Conservation (phyloP, 257 asterid species). For the Rehmannia glutinosa region DNA sequence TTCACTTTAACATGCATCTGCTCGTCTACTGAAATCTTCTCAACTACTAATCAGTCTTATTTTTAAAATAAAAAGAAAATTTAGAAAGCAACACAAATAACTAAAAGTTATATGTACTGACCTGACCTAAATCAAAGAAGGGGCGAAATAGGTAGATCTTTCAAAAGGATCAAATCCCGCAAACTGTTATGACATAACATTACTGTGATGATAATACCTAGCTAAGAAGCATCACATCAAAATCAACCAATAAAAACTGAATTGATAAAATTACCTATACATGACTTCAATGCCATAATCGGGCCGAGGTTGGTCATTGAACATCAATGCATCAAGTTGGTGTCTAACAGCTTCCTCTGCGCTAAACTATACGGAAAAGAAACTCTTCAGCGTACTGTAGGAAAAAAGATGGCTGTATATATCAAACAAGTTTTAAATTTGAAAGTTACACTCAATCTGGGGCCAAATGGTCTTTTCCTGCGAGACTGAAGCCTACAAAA, state of each 20-base stretch:
- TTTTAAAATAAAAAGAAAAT: neutral
- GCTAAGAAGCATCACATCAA: conserved; percentile 2
- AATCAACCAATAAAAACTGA: conserved; percentile 3
- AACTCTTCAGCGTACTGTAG: conserved; percentile 13
- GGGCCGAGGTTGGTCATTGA: conserved; percentile 82
- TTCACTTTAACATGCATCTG: neutral
- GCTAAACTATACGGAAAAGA: conserved; percentile 48
- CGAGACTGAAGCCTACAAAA: conserved; percentile 80
- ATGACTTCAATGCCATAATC: conserved; percentile 97
- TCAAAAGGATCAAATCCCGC: conserved; percentile 97
- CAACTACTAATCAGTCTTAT: neutral
- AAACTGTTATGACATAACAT: conserved; percentile 45
- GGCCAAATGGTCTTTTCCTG: conserved; percentile 76
- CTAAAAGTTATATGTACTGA: conserved; percentile 23
- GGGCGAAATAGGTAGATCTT: conserved; percentile 96
- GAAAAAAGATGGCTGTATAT: neutral
- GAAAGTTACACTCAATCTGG: conserved; percentile 69
- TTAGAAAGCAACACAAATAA: neutral
- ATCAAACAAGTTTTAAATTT: conserved; percentile 5
- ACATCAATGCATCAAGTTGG: conserved; percentile 95
- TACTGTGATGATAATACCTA: neutral
- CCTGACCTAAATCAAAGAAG: conserved; percentile 96
- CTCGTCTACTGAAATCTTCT: neutral
- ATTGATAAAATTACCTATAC: conserved; percentile 58
- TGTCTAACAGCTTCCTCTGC: conserved; percentile 82